These are phyloP conservation scores for Mycena citricolor DNA, from an alignment of 1,284 basidiomycete species.

Conservation along the genomic window DNA sequence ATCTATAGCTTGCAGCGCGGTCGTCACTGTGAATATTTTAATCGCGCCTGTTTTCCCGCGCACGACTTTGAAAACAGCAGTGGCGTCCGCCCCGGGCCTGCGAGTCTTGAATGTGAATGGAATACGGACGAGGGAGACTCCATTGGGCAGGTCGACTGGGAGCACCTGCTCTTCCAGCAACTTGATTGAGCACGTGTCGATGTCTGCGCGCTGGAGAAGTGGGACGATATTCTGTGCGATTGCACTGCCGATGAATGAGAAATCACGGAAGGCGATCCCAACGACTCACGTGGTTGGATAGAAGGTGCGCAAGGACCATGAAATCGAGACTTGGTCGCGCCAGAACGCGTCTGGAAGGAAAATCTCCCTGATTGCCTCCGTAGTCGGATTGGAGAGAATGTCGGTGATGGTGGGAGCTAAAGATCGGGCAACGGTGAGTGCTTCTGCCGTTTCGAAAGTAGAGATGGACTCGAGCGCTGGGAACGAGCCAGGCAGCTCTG, in stretches of 20 bases:
- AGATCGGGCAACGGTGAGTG: conserved; percentile 11
- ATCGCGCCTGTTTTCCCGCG: conserved; percentile 18
- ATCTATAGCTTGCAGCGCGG: conserved; percentile 13
- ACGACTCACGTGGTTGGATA: conserved; percentile 9
- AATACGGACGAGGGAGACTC: conserved; percentile 16
- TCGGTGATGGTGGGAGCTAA: conserved; percentile 11
- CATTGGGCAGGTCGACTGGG: conserved; percentile 16
- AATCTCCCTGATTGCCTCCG: conserved; percentile 1
- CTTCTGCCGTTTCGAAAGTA: conserved; percentile 8
- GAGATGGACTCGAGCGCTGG: not conserved
- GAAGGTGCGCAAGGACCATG: conserved; percentile 22
- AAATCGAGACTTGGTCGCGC: conserved; percentile 19
- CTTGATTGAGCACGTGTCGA: conserved; percentile 10
- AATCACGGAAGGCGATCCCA: too few species aligned
- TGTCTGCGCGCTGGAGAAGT: conserved; percentile 8
- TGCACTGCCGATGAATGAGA: too few species aligned
- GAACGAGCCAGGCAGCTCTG: conserved; percentile 12
- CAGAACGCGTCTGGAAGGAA: conserved; percentile 22
- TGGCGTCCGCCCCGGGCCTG: conserved; percentile 14
- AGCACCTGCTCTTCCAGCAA: conserved; percentile 13
- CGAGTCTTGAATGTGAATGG: conserved; percentile 14
- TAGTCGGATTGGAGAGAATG: conserved; percentile 5
- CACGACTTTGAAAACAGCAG: conserved; percentile 19
- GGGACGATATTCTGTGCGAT: conserved; percentile 1
- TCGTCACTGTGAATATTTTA: conserved; percentile 19